Evolutionary conservation across 148 eudicot species (phyloP), one percentile per base, ranked within the genome.

Genomic region (Silene conica): DNA sequence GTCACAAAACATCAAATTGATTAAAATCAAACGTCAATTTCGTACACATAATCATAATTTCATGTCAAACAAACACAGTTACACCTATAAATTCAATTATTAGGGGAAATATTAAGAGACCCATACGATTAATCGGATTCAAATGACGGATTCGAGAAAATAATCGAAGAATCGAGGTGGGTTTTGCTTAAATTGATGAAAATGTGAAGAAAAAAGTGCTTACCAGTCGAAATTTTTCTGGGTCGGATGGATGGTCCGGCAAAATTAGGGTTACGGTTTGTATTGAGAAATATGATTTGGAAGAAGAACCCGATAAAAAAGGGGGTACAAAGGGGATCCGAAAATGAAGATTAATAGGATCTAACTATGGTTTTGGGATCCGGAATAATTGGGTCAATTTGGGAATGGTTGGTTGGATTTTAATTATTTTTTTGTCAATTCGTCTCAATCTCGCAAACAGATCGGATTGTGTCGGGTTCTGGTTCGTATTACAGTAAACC

Each of bases 251-350:
- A 69, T 9, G 72, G 52, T 69, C 72, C 60, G 72, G 20, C 7
- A 69, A 23, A 68, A 52, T 69, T 69, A 69, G 72, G 72, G 72
- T 69, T 69, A 69, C 60, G 72, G 72, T 50, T 69, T 43, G 70
- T n/a, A 20, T 67, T n/a, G 70, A 20, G 20, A 23, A 16, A 22
- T 21, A 13, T 21, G 25, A 41, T n/a, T 67, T 67, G 14, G 25
- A 55, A 22, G 25, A 43, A 63, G n/a, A 48, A 68, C 55, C 56
- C 34, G 20, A 19, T 43, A 2, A 68, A 68, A 68, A 68, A 12
- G 43, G 13, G 67, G 67, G 43, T 63, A 21, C 22, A 45, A 11
- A 45, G 71, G 6, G 71, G 57, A 12, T 45, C 56, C 71, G 71
- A 20, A 68, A 21, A 45, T 46, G 56, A 68, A 4, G 43, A 38